These are phyloP conservation scores for Cerioporus squamosus DNA, from an alignment of 1,284 basidiomycete species.

Conservation along the genomic window DNA sequence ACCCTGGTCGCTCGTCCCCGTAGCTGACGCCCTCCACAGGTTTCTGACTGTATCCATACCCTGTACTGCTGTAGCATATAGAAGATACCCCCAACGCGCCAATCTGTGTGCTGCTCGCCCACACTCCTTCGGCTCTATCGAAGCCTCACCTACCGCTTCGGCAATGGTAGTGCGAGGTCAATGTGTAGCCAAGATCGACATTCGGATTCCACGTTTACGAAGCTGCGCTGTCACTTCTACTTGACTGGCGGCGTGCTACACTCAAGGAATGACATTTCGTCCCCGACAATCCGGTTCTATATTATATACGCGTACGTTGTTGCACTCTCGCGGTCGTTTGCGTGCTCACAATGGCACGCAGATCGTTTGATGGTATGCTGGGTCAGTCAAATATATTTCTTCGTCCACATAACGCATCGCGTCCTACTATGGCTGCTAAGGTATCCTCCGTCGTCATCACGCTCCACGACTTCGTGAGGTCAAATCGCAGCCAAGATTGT, in stretches of 20 bases:
- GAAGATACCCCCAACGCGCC: constrained; percentile 8
- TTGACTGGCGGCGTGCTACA: constrained; percentile 22
- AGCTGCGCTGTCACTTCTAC: constrained; percentile 15
- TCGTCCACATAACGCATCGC: not conserved
- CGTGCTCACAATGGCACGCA: not conserved
- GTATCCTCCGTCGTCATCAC: constrained; percentile 20
- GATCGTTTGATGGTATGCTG: not conserved
- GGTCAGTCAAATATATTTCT: not conserved
- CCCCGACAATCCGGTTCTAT: not conserved
- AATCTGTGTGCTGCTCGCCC: constrained; percentile 35
- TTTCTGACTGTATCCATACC: constrained; percentile 41
- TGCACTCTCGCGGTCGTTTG: too few relatives aligned
- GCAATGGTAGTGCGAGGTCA: constrained; percentile 30
- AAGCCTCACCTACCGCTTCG: constrained; percentile 56
- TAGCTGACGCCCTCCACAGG: constrained; percentile 39
- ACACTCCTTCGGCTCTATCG: constrained; percentile 58
- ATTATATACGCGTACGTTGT: not conserved
- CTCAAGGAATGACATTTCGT: constrained; percentile 21
- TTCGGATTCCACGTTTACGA: constrained; percentile 17
- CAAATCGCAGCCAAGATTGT: constrained; percentile 26
- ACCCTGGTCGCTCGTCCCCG: too few relatives aligned
- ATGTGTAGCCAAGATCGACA: constrained; percentile 25
- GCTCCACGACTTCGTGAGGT: constrained; percentile 22
- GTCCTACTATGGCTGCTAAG: constrained; percentile 13
- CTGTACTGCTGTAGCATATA: constrained; percentile 14